Base-by-base conservation (phyloP, 2,329 filamentous ascomycete genomes). In the Aspergillus latus region DNA sequence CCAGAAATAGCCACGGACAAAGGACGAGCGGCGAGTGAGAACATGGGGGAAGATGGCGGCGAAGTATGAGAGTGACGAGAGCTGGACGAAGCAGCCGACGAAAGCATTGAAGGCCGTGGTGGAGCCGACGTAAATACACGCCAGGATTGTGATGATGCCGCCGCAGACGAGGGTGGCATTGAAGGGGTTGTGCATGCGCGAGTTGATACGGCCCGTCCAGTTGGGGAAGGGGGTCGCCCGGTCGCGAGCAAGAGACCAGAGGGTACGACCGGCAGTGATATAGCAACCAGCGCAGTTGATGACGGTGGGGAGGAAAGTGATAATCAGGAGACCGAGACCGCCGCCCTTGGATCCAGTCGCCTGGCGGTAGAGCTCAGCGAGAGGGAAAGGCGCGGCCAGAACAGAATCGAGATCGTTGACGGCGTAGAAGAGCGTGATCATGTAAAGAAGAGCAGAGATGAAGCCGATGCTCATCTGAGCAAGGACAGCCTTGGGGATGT, bases 31-130 rank as follows among this genome's bases (percentile, higher is more conserved):
- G 0, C 73, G 63, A 0, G 77, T 79, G 0, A 84, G 57, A 1
- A 85, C 70, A 59, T 84, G 80, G 0, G 83, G 82, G 1, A 89
- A 70, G 52, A 90, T 85, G 5, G 85, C 84, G 0, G 83, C 82
- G 2, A 87, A 74, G 66, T 87, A 89, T 0, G 83, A 86, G 8
- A 81, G 65, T 0, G 80, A 80, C 2, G 75, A 74, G 0, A 86
- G 74, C 11, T 85, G 76, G 51, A 84, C 78, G 66, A 84, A 86
- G 0, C 77, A 80, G 8, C 84, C 84, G 6, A 88, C 82, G 28
- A 89, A 83, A 0, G 86, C 86, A 42, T 83, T 81, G 72, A 89
- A 90, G 0, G 87, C 87, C 0, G 84, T 86, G 1, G 78, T 80
- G 58, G 78, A 84, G n/a, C 83, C 86, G 1, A 89, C 79, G 61